A percentile compares a stretch with the other conserved stretches of the same genome.
Conservation (phyloP, 139 green algal genomes). For the Tetraselmis striata region DNA sequence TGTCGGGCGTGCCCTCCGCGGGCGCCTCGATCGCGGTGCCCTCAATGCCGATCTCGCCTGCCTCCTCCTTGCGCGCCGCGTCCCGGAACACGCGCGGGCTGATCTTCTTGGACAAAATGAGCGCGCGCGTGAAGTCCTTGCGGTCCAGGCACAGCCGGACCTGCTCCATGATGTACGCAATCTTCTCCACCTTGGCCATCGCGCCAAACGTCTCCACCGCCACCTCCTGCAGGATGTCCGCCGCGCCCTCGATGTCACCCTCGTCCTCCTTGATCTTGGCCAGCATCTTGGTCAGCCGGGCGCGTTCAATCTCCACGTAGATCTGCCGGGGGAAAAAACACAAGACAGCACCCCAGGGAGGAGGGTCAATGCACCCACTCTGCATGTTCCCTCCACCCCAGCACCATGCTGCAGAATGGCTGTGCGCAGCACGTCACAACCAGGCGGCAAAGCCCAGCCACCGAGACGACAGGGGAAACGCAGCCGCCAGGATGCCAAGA, state of each 20-base stretch:
- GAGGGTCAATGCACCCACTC: too few relatives aligned
- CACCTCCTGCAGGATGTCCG: conserved; percentile 94
- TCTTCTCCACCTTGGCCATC: conserved; percentile 97
- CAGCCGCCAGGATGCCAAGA: too few relatives aligned
- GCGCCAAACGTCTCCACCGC: conserved; percentile 97
- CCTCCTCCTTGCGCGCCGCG: conserved; percentile 41
- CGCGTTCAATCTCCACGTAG: conserved; percentile 98
- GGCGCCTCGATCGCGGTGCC: conserved; percentile 82
- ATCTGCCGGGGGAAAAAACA: too few relatives aligned
- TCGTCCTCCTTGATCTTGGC: conserved; percentile 85
- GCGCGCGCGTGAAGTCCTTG: conserved; percentile 80
- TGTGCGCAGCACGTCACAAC: neutral
- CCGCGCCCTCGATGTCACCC: conserved; percentile 85
- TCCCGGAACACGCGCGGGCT: conserved; percentile 74
- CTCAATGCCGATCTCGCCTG: conserved; percentile 86
- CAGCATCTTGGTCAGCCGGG: conserved; percentile 78
- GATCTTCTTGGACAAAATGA: conserved; percentile 93
- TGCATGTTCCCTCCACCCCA: too few relatives aligned
- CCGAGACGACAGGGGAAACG: too few relatives aligned
- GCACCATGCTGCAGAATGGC: neutral
- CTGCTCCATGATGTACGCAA: conserved; percentile 98
- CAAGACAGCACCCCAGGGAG: too few relatives aligned
- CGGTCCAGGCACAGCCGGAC: conserved; percentile 88
- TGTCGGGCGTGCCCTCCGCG: conserved; percentile 70
- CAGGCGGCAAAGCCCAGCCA: too few relatives aligned